These are phyloP conservation scores for Sequoia sempervirens DNA, from an alignment of 75 land plant genomes.

Conservation along the genomic window DNA sequence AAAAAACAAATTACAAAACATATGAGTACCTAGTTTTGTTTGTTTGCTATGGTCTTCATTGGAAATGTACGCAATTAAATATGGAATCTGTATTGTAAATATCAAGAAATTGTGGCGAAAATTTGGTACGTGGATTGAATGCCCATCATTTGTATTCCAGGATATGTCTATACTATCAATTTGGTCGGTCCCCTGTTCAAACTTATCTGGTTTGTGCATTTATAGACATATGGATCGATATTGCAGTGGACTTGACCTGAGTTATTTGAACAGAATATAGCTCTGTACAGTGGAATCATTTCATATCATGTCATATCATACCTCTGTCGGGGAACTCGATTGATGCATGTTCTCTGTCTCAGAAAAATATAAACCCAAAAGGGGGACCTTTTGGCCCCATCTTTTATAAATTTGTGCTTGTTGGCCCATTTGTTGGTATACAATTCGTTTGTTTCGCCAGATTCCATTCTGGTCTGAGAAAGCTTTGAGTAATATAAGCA, in stretches of 20 bases:
- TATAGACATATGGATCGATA: too few relatives aligned
- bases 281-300: not conserved
- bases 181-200: not conserved
- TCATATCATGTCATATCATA: not conserved
- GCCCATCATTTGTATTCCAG: not conserved
- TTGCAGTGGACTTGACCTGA: not conserved
- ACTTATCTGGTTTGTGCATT: too few relatives aligned
- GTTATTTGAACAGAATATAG: not conserved
- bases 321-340: not conserved
- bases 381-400: too few relatives aligned
- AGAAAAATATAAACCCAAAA: not conserved
- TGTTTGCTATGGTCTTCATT: too few relatives aligned
- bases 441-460: too few relatives aligned
- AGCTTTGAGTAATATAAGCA: too few relatives aligned
- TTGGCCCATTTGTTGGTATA: not conserved
- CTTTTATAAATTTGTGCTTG: not conserved
- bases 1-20: too few relatives aligned
- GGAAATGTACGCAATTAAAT: too few relatives aligned
- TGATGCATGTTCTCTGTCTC: not conserved
- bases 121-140: not conserved
- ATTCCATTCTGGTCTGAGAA: not conserved
- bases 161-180: not conserved
- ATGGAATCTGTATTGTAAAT: too few relatives aligned
- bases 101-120: too few relatives aligned
- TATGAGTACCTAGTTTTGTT: too few relatives aligned